These are phyloP conservation scores for Suaeda aralocaspica DNA, from an alignment of 148 eudicot genomes.

Conservation along the genomic window DNA sequence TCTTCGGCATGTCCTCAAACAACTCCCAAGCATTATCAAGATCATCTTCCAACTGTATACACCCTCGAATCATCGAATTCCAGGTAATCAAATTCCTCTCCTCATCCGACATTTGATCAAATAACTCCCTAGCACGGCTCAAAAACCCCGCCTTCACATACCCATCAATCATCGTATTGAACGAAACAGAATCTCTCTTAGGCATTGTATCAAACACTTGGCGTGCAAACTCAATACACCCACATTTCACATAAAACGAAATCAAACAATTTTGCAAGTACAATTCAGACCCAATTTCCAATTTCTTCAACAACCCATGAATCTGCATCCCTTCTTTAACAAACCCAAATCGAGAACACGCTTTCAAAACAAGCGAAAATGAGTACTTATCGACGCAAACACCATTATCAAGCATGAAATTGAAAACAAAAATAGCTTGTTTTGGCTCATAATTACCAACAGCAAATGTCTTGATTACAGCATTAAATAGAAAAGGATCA, in stretches of 20 bases:
- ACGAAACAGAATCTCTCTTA: slow-evolving; percentile 52
- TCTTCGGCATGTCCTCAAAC: slow-evolving; percentile 53
- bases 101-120: slow-evolving; percentile 48
- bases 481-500: slow-evolving; percentile 69
- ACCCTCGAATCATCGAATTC: slow-evolving; percentile 72
- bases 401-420: slow-evolving; percentile 48
- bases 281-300: slow-evolving; percentile 49
- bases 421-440: slow-evolving; percentile 41
- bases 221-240: slow-evolving; percentile 41
- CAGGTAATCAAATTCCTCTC: slow-evolving; percentile 63
- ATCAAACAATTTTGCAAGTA: slow-evolving; percentile 67
- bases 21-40: slow-evolving; percentile 47
- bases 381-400: slow-evolving; percentile 59
- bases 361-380: slow-evolving; percentile 60
- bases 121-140: slow-evolving; percentile 41
- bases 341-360: slow-evolving; percentile 48
- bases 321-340: slow-evolving; percentile 65
- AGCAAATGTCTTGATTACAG: slow-evolving; percentile 51
- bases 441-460: slow-evolving; percentile 43
- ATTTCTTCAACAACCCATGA: slow-evolving; percentile 62
- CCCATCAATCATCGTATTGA: slow-evolving; percentile 70
- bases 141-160: slow-evolving; percentile 59
- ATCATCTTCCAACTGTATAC: slow-evolving; percentile 37
- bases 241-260: slow-evolving; percentile 50
- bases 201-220: slow-evolving; percentile 64